phyloP scores from a whole-genome alignment of 805 yeast genomes.

The Candida peoriensis region DNA sequence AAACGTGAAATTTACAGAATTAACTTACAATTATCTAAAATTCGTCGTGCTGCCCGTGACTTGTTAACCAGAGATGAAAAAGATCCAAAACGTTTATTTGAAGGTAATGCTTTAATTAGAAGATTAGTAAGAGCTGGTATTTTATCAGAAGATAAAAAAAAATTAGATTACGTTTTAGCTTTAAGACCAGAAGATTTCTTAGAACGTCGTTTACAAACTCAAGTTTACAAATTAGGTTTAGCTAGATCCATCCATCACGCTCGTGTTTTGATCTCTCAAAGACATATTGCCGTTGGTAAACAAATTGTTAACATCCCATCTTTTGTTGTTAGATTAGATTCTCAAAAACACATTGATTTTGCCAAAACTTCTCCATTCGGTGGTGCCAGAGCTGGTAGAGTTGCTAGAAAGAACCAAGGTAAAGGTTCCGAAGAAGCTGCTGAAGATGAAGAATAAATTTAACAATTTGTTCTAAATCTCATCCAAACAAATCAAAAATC shows the following conservation, averaged over 20 bases:
- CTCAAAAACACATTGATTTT: slow-evolving; percentile 99
- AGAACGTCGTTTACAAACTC: slow-evolving; percentile 99
- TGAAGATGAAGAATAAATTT: slow-evolving; percentile 69
- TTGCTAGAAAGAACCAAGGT: slow-evolving; percentile 73
- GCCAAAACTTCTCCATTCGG: slow-evolving; percentile 99
- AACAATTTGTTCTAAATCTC: too few relatives aligned
- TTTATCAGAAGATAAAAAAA: slow-evolving; percentile 98
- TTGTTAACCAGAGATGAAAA: slow-evolving; percentile 99
- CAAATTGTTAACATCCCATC: slow-evolving; percentile 98
- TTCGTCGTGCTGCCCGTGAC: slow-evolving; percentile 99
- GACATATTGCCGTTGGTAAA: slow-evolving; percentile 99
- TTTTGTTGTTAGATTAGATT: slow-evolving; percentile 99
- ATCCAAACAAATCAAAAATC: too few relatives aligned
- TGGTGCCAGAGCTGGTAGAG: slow-evolving; percentile 99
- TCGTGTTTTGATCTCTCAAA: slow-evolving; percentile 96
- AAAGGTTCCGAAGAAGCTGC: slow-evolving; percentile 53
- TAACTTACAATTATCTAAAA: slow-evolving; percentile 98
- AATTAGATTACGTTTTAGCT: slow-evolving; percentile 99
- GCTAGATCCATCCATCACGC: slow-evolving; percentile 99
- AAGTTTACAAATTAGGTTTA: slow-evolving; percentile 98
- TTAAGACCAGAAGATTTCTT: slow-evolving; percentile 97
- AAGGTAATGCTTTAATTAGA: slow-evolving; percentile 99
- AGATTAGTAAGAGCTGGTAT: slow-evolving; percentile 99
- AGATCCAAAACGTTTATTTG: slow-evolving; percentile 99
- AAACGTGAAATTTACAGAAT: slow-evolving; percentile 99